phyloP scores from a whole-genome alignment of 441 rosid species.

The Arabidopsis hybrid region DNA sequence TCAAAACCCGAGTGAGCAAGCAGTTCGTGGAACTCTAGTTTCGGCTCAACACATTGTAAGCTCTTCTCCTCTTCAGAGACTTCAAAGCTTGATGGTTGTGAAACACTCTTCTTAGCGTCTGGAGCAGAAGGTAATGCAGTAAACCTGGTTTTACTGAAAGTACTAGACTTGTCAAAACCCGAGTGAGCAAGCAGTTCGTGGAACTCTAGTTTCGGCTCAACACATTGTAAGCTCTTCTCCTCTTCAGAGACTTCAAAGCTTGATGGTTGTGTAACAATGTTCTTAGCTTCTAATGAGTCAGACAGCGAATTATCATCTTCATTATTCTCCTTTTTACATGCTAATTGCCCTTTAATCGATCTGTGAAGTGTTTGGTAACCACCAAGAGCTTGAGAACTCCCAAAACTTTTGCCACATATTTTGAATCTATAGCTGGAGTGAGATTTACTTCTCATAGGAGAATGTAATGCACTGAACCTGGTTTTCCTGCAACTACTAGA shows the following conservation, averaged over 20 bases:
- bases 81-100: neutral
- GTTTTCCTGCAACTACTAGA: slow-evolving; percentile 1
- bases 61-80: neutral
- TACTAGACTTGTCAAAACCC: neutral
- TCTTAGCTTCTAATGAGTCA: slow-evolving; percentile 10
- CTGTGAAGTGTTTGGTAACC: slow-evolving; percentile 62
- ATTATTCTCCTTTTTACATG: neutral
- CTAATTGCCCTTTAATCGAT: neutral
- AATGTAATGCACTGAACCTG: neutral
- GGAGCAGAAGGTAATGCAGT: neutral
- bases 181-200: neutral
- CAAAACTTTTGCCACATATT: slow-evolving; percentile 56
- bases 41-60: neutral
- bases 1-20: neutral
- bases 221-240: neutral
- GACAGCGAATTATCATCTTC: slow-evolving; percentile 5
- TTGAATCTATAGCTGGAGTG: slow-evolving; percentile 44
- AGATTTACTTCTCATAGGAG: neutral
- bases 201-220: neutral
- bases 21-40: neutral
- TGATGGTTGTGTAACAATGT: slow-evolving; percentile 7
- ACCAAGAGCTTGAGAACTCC: slow-evolving; percentile 56
- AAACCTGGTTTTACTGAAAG: neutral
- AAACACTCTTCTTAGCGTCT: neutral
- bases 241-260: slow-evolving; percentile 1